Evolutionary conservation across 768 basidiomycete species (phyloP).

Genomic region (Saitozyma sp.): DNA sequence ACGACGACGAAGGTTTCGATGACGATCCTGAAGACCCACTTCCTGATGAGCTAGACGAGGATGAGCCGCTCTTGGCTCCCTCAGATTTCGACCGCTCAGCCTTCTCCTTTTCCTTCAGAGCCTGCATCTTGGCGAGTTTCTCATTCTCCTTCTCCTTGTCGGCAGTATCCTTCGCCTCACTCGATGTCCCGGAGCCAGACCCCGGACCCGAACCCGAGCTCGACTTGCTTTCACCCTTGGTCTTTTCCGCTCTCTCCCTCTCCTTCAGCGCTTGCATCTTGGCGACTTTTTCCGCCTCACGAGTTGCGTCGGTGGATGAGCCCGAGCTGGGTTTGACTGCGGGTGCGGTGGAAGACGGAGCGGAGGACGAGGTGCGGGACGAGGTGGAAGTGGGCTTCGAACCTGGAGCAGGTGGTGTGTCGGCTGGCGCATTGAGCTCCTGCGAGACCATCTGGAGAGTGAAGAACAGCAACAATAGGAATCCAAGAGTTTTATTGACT

Average conservation of each 20-base stretch:
- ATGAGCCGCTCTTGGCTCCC: constrained; percentile 7
- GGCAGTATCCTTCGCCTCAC: neutral
- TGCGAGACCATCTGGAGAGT: constrained; percentile 41
- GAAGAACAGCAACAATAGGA: constrained; percentile 39
- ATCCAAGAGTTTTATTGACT: constrained; percentile 41
- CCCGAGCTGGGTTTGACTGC: neutral
- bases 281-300: too few relatives aligned
- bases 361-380: neutral
- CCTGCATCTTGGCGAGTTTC: constrained; percentile 34
- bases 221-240: too few relatives aligned
- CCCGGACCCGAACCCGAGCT: too few relatives aligned
- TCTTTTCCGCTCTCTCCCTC: too few relatives aligned
- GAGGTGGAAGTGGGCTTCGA: neutral
- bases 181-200: too few relatives aligned
- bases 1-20: neutral
- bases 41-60: constrained; percentile 5
- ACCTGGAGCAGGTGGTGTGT: neutral
- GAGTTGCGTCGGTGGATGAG: constrained; percentile 1
- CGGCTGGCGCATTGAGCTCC: constrained; percentile 30
- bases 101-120: constrained; percentile 26
- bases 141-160: constrained; percentile 25
- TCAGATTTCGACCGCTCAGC: constrained; percentile 3
- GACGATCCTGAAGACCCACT: neutral
- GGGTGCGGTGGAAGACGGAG: neutral
- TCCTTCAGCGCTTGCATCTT: too few relatives aligned